Evolutionary conservation across 441 rosid species (phyloP), one percentile per base, ranked within the genome.

Genomic region (Viola pubescens): DNA sequence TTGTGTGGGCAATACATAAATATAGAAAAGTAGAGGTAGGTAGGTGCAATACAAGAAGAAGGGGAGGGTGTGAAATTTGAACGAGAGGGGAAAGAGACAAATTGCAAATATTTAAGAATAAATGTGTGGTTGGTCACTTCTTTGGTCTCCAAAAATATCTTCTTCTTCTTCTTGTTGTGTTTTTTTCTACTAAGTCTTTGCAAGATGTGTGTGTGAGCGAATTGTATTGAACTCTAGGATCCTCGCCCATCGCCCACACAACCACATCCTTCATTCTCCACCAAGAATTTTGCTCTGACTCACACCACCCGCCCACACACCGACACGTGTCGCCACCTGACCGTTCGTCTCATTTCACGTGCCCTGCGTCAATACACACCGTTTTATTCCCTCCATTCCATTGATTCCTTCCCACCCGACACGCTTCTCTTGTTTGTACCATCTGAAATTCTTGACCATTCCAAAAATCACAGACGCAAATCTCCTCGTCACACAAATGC

Each of bases 201-300:
- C 8, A 42, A 9, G 2, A 5, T 26, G 54, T 2, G 19, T 16
- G 6, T 9, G 34, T 7, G 41, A 8, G 13, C 42, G 13, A 13
- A 11, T 52, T 37, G 6, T 7, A 26, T 34, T 7, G 14, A 2
- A 52, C 2, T 37, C 5, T 26, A n/a, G 39, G 4, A 12, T 12
- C 65, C 44, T n/a, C 48, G 11, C 13, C 64, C 5, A 14, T 26
- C 43, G 7, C 19, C 12, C 59, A 51, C 66, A 45, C 10, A 48
- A 38, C 62, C 68, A 53, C 71, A 61, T 14, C 58, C 50, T 49
- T 57, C 11, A 55, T 49, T 60, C 74, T 70, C 66, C 44, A 45
- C 74, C 74, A 64, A 55, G 65, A 60, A 55, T 55, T 26, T 26
- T 26, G 3, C 2, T 26, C 34, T 26, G 34, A 26, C 34, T 64